Percentiles rank a stretch among this genome's conserved stretches.
These are phyloP conservation scores for Paraphoma chrysanthemicola DNA, from an alignment of 2,329 filamentous ascomycete genomes.

Conservation along the genomic window DNA sequence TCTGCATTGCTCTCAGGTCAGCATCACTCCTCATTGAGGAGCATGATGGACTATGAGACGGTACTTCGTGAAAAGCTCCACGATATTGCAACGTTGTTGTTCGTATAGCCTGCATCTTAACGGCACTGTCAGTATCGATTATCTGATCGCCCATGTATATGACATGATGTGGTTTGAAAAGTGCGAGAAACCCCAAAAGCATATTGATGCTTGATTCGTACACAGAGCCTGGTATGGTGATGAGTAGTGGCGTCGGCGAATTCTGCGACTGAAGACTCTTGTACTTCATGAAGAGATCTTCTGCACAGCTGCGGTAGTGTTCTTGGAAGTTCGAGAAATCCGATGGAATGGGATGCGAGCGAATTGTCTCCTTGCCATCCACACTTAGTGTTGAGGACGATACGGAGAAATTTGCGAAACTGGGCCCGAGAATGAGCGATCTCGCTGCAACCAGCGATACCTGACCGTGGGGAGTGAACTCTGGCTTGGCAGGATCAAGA, in stretches of 20 bases:
- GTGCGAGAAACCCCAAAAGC: slow-evolving; percentile 63
- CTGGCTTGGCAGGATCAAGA: slow-evolving; percentile 78
- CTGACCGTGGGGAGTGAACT: slow-evolving; percentile 74
- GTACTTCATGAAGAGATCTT: slow-evolving; percentile 69
- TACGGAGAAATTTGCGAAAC: slow-evolving; percentile 67
- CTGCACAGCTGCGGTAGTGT: slow-evolving; percentile 69
- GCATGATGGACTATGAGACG: slow-evolving; percentile 57
- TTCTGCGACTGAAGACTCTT: slow-evolving; percentile 52
- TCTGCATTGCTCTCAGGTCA: slow-evolving; percentile 75
- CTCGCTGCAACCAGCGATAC: slow-evolving; percentile 70
- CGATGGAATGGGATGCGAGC: slow-evolving; percentile 71
- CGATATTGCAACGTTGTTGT: slow-evolving; percentile 46
- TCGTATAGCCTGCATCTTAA: slow-evolving; percentile 62
- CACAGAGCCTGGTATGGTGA: slow-evolving; percentile 80
- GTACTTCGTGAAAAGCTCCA: slow-evolving; percentile 59
- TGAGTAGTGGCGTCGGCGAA: slow-evolving; percentile 63
- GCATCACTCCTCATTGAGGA: slow-evolving; percentile 63
- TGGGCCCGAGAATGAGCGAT: slow-evolving; percentile 68
- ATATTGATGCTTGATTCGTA: slow-evolving; percentile 73
- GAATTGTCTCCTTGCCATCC: slow-evolving; percentile 54
- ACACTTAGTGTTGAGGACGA: slow-evolving; percentile 18
- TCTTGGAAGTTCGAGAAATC: slow-evolving; percentile 71
- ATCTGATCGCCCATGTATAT: slow-evolving; percentile 65
- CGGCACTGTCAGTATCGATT: slow-evolving; percentile 63
- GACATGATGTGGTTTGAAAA: slow-evolving; percentile 65